Base-by-base conservation (phyloP, 208 protist genomes). In the Acanthamoeba lenticulata region DNA sequence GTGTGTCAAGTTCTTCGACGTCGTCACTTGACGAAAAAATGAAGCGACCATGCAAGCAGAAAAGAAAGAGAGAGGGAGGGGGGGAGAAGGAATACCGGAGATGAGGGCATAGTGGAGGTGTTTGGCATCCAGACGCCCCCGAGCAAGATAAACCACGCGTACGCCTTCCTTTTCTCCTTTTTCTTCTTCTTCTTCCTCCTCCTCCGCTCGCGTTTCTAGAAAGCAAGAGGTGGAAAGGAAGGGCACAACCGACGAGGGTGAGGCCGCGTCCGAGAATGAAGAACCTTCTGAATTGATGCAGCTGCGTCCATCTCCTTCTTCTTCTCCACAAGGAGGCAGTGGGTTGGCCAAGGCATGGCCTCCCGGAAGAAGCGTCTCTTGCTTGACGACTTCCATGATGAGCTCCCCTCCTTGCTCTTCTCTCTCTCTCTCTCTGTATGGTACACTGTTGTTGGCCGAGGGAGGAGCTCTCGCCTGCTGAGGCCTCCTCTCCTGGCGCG, bases 71-170 rank as follows among this genome's bases (percentile, higher is more conserved):
- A 42, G 7, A 7, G 32, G 44, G 21, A 2, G 5, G 42, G 40
- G 38, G 42, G 42, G 42, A 83, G 5, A 49, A 49, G n/a, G n/a
- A 32, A 44, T 17, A 85, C 74, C 74, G 29, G 74, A 57, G 74
- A 85, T 85, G 74, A 85, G 74, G 44, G 32, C 74, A 7, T 85
- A 85, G 74, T 85, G 74, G 74, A 85, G 42, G 74, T 85, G 49
- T 21, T 55, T 52, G 74, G 74, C 44, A 42, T 85, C 74, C 42
- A 85, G 32, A 19, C 74, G 2, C 7, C 74, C 74, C 7, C 36
- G 74, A 27, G 44, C 74, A 9, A 85, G 67, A 34, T 44, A 44
- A 3, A 77, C 67, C 29, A 77, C 67, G 1, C 67, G 67, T 4
- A 77, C 17, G 36, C 67, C 32, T 7, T 67, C 60, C 5, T 3